Evolutionary conservation across 352 stramenopile species (phyloP).

Genomic region (Phytophthora litchii): DNA sequence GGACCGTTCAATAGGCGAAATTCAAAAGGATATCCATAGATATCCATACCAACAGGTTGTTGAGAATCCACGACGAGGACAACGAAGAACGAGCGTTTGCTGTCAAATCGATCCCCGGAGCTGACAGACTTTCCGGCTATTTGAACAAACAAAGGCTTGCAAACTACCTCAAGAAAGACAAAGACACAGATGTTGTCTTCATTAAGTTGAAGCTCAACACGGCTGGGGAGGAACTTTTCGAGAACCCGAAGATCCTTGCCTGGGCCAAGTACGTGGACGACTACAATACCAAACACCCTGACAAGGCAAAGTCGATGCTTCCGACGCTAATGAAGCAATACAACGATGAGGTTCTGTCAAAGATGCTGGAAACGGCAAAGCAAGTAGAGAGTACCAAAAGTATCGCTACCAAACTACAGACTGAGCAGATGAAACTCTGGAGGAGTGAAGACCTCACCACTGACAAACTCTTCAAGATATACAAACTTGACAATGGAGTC

Average conservation of each 20-base stretch:
- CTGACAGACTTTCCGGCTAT: background rate
- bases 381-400: background rate
- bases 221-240: background rate
- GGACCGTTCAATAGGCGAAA: too few relatives aligned
- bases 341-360: background rate
- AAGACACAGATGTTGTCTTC: slow-evolving; percentile 2
- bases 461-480: slow-evolving; percentile 5
- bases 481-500: slow-evolving; percentile 2
- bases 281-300: slow-evolving; percentile 4
- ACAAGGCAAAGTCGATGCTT: background rate
- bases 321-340: slow-evolving; percentile 3
- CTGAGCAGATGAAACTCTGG: slow-evolving; percentile 5
- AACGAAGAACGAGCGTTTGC: too few relatives aligned
- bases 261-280: slow-evolving; percentile 12
- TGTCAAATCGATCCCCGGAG: too few relatives aligned
- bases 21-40: too few relatives aligned
- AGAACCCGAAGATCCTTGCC: background rate
- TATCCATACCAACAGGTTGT: too few relatives aligned
- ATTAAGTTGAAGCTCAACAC: slow-evolving; percentile 4
- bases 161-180: background rate
- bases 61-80: too few relatives aligned
- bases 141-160: slow-evolving; percentile 5
- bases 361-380: slow-evolving; percentile 6
- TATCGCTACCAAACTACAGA: slow-evolving; percentile 4
- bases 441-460: background rate